These are phyloP conservation scores for Hypericum perforatum DNA, from an alignment of 345 rosid genomes.

Conservation along the genomic window DNA sequence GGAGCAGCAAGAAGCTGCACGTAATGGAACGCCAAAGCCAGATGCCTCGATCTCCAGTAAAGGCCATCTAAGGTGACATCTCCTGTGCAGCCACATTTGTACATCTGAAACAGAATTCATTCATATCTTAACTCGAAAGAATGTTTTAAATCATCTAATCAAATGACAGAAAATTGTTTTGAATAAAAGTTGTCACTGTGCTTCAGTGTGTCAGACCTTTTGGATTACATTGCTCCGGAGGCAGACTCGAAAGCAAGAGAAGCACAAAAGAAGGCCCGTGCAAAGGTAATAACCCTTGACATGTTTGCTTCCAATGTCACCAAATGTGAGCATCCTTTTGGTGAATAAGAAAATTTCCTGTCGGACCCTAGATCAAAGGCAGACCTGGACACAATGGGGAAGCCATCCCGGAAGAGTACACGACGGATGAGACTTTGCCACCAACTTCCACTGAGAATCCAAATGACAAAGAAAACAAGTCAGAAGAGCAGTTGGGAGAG, in stretches of 20 bases:
- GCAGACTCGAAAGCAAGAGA: slow-evolving; percentile 80
- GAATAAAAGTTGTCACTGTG: slow-evolving; percentile 11
- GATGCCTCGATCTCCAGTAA: slow-evolving; percentile 31
- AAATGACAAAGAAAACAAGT: slow-evolving; percentile 72
- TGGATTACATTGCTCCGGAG: slow-evolving; percentile 93
- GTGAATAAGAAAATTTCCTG: slow-evolving; percentile 8
- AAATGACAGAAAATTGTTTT: neutral
- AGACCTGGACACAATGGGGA: slow-evolving; percentile 66
- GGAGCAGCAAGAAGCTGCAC: slow-evolving; percentile 31
- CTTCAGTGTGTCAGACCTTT: slow-evolving; percentile 89
- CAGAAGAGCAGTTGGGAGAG: slow-evolving; percentile 44
- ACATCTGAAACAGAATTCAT: too few species aligned
- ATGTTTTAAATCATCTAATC: too few species aligned
- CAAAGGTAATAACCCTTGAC: slow-evolving; percentile 49
- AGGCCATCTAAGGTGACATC: slow-evolving; percentile 28
- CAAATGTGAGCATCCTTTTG: neutral
- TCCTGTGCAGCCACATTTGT: too few species aligned
- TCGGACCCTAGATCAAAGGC: slow-evolving; percentile 51
- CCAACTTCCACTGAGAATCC: slow-evolving; percentile 47
- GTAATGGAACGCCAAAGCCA: slow-evolving; percentile 28
- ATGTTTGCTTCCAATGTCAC: slow-evolving; percentile 3
- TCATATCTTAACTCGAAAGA: too few species aligned
- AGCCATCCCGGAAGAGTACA: slow-evolving; percentile 47
- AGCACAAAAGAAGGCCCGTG: slow-evolving; percentile 84
- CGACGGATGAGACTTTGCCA: slow-evolving; percentile 42